Percentiles rank a stretch among this genome's conserved stretches.
Conservation (phyloP, 2,329 filamentous ascomycete species). For the Coniochaeta sp. region DNA sequence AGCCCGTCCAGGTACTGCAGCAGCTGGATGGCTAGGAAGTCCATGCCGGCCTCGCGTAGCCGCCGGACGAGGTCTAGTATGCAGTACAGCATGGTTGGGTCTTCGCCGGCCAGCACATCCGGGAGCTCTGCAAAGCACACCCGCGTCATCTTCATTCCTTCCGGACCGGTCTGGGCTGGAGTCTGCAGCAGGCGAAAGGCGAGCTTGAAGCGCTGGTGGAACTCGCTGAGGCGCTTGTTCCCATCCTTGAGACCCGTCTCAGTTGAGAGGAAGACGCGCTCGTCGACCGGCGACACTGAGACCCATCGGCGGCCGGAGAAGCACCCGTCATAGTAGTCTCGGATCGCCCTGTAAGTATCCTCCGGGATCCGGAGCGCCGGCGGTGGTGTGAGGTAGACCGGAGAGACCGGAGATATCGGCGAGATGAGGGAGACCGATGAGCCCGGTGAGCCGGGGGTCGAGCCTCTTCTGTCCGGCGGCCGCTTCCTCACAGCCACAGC, state of each 20-base stretch:
- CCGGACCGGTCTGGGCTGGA: conserved; percentile 1
- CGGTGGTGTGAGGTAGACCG: not conserved
- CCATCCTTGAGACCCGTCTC: not conserved
- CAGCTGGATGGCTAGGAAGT: conserved; percentile 4
- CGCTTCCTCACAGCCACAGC: not conserved
- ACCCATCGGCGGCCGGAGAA: conserved; percentile 5
- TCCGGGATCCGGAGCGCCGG: conserved; percentile 2
- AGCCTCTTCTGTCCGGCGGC: not conserved
- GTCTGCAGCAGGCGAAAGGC: conserved; percentile 4
- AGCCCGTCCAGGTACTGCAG: conserved; percentile 4
- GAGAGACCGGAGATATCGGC: not conserved
- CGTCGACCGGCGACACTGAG: not conserved
- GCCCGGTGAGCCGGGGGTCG: not conserved
- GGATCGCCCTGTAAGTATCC: conserved; percentile 6
- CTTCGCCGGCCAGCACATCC: conserved; percentile 1
- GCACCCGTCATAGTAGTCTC: conserved; percentile 8
- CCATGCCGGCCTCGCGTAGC: not conserved
- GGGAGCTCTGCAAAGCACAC: conserved; percentile 9
- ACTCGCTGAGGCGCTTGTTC: conserved; percentile 1
- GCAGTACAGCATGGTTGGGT: conserved; percentile 6
- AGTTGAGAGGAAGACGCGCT: conserved; percentile 1
- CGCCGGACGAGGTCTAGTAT: conserved; percentile 2
- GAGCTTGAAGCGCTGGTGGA: conserved; percentile 8
- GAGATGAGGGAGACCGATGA: not conserved
- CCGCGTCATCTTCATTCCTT: conserved; percentile 7